A percentile compares a stretch with the other conserved stretches of the same genome.
Evolutionary conservation across 257 asterid species (phyloP).

Genomic region (Ocimum tenuiflorum): DNA sequence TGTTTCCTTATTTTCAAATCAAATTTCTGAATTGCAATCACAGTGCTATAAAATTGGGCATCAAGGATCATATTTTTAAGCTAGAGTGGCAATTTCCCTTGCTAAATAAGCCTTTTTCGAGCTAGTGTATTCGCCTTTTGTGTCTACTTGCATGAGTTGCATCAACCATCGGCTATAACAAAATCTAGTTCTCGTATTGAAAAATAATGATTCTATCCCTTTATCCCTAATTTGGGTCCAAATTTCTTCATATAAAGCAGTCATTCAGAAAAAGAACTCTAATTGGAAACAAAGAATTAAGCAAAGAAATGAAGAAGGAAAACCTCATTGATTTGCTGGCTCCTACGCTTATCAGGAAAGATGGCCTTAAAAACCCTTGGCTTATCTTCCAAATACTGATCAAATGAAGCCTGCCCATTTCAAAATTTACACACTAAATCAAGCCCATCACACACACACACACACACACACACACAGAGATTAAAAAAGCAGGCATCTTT

Average conservation of each 20-base stretch:
- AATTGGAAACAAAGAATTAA: background rate
- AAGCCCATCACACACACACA: background rate
- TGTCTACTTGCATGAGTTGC: background rate
- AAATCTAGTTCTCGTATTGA: background rate
- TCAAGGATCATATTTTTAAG: background rate
- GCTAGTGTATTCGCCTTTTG: background rate
- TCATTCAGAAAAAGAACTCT: background rate
- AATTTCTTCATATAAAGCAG: background rate
- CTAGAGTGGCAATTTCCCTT: background rate
- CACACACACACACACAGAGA: background rate
- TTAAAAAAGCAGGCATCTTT: background rate
- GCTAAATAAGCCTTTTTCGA: background rate
- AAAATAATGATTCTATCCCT: background rate
- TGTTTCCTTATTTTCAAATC: background rate
- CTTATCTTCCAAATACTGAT: conserved; percentile 76
- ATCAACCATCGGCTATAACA: background rate
- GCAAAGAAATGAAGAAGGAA: background rate
- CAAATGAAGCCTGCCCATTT: conserved; percentile 68
- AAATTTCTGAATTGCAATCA: background rate
- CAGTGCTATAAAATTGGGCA: background rate
- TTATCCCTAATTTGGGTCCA: background rate
- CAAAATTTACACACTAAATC: conserved; percentile 7
- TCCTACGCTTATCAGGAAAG: conserved; percentile 81
- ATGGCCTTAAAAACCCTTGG: conserved; percentile 83
- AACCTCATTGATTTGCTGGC: conserved; percentile 78